A percentile compares a stretch with the other conserved stretches of the same genome.
These are phyloP conservation scores for Copromyces sp. DNA, from an alignment of 495 filamentous ascomycete species.

Conservation along the genomic window DNA sequence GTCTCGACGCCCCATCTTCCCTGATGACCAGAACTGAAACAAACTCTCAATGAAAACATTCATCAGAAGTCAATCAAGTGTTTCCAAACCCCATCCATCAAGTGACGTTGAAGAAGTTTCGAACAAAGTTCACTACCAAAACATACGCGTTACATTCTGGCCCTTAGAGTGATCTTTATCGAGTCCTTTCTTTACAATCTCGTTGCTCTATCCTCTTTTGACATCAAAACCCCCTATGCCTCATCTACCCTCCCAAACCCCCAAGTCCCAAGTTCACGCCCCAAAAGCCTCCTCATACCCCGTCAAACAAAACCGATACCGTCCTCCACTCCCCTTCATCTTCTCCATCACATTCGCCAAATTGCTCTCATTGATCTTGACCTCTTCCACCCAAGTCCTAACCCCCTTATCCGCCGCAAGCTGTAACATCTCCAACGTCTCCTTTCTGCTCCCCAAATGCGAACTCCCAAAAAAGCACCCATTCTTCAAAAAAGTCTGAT, in stretches of 20 bases:
- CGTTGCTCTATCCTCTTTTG: background rate
- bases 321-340: slow-evolving; percentile 62
- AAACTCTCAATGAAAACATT: no score
- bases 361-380: slow-evolving; percentile 60
- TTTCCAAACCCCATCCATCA: background rate
- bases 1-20: background rate
- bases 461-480: slow-evolving; percentile 72
- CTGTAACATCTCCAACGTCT: slow-evolving; percentile 77
- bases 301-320: slow-evolving; percentile 41
- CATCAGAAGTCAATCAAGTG: background rate
- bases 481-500: slow-evolving; percentile 65
- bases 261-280: background rate
- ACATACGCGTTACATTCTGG: background rate
- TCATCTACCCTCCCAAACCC: background rate
- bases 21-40: background rate
- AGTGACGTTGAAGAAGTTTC: background rate
- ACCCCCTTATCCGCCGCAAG: slow-evolving; percentile 73
- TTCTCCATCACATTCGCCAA: slow-evolving; percentile 55
- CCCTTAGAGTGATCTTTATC: background rate
- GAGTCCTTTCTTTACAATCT: background rate
- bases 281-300: slow-evolving; percentile 36
- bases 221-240: background rate
- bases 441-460: slow-evolving; percentile 70
- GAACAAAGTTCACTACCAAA: background rate
- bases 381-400: slow-evolving; percentile 70